Conservation (phyloP, 2,329 filamentous ascomycete species). For the Neofusicoccum sp. region DNA sequence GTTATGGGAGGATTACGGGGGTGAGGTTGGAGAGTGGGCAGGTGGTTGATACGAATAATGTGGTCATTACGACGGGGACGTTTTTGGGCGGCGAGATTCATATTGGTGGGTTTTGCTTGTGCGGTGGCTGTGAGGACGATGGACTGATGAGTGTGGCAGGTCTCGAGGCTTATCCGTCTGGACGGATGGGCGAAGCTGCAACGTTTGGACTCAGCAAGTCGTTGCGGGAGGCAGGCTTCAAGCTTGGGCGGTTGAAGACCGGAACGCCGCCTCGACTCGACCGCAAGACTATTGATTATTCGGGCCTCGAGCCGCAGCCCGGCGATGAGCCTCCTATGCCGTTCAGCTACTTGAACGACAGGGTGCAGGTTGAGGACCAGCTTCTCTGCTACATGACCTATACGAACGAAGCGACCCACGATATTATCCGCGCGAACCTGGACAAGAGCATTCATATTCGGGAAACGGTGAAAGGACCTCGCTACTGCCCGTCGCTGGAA, state of each 20-base stretch:
- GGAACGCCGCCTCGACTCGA: constrained; percentile 89
- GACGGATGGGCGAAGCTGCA: constrained; percentile 89
- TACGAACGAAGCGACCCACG: constrained; percentile 80
- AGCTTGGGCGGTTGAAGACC: constrained; percentile 87
- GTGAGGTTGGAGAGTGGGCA: constrained; percentile 86
- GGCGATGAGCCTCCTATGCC: constrained; percentile 85
- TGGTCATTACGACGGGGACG: constrained; percentile 94
- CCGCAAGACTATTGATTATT: constrained; percentile 77
- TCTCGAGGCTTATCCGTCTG: constrained; percentile 77
- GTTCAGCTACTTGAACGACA: constrained; percentile 85
- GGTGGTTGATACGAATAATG: constrained; percentile 72
- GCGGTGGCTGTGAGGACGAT: background rate
- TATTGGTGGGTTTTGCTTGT: constrained; percentile 54
- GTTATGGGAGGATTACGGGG: constrained; percentile 73
- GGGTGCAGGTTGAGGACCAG: constrained; percentile 76
- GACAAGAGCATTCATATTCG: constrained; percentile 95
- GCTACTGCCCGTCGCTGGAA: constrained; percentile 94
- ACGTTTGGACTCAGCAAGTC: constrained; percentile 92
- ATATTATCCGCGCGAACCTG: constrained; percentile 83
- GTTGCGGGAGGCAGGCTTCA: constrained; percentile 81
- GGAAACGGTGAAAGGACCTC: constrained; percentile 88
- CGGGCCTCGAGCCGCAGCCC: constrained; percentile 65
- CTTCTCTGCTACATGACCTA: constrained; percentile 83
- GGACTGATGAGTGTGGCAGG: constrained; percentile 37
- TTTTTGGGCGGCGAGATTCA: constrained; percentile 96